phyloP scores from a whole-genome alignment of 768 basidiomycete genomes.

The Dentipellis fragilis region DNA sequence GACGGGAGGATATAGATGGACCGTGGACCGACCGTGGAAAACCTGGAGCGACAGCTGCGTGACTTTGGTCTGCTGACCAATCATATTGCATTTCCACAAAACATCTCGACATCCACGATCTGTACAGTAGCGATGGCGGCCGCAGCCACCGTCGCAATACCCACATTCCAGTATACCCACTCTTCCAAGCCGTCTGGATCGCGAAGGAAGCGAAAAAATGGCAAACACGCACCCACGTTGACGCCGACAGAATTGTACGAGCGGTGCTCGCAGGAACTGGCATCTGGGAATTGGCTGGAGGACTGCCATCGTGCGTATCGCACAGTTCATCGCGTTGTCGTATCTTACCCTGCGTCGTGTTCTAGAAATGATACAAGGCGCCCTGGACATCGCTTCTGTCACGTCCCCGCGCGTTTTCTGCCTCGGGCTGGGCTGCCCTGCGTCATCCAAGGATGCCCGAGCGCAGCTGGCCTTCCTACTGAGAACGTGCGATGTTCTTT shows the following conservation, averaged over 20 bases:
- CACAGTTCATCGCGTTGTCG: neutral
- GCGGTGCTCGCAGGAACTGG: conserved; percentile 27
- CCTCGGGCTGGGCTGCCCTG: conserved; percentile 69
- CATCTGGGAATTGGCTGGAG: conserved; percentile 41
- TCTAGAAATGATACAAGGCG: conserved; percentile 13
- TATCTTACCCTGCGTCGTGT: neutral
- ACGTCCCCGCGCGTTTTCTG: conserved; percentile 37
- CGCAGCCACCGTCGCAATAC: neutral
- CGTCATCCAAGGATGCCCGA: conserved; percentile 47
- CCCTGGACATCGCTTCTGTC: conserved; percentile 12
- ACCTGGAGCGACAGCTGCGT: no score
- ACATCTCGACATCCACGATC: neutral
- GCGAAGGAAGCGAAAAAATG: neutral
- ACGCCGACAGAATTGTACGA: neutral
- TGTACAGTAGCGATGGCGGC: neutral
- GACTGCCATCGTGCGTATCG: conserved; percentile 40
- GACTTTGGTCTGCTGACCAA: no score
- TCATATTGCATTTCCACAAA: no score
- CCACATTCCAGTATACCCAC: neutral
- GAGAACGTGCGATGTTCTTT: conserved; percentile 38
- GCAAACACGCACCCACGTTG: neutral
- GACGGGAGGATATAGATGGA: no score
- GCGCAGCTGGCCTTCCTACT: conserved; percentile 62
- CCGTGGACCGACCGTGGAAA: neutral
- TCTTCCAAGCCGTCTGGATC: neutral